Evolutionary conservation across 2,329 filamentous ascomycete genomes (phyloP), one percentile per base, ranked within the genome.

Genomic region (Sporothrix schenckii): DNA sequence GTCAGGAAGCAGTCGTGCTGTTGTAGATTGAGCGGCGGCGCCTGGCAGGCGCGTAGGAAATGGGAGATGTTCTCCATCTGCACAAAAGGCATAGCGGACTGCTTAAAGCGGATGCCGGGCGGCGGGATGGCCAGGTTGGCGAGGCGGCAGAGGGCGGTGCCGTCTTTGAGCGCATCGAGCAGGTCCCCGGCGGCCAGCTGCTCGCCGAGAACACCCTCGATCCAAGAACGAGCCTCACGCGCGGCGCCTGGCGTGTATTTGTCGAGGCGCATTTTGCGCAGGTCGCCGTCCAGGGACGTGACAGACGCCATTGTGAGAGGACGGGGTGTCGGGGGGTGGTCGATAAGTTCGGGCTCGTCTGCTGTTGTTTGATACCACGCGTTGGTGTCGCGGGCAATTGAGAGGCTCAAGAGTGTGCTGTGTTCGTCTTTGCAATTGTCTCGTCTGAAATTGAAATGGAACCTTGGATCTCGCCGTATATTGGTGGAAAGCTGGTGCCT

Each of bases 61-160:
- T 97, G 92, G 4, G 94, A 96, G 77, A 99, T 97, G 79, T 99
- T 99, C 80, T 99, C 95, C 94, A 98, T 98, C 81, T 99, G 95
- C 53, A 98, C 94, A 79, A 99, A 99, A 0, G 95, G 95, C 94
- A 98, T 98, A 53, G 89, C 82, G 0, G 94, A 97, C 78, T 91
- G 86, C 82, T 98, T 98, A 86, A 91, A 98, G 79, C 91, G 93
- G 81, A 97, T 87, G 44, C 91, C 91, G 0, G 92, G 92, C 19
- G 90, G 87, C 34, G 92, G 91, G 50, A 91, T 80, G 44, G 88
- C 91, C 70, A 94, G 85, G 78, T 97, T 98, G 76, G 92, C 87
- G 68, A 98, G 89, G 77, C 93, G 94, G 92, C 95, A 99, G 39
- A 99, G 86, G 44, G 91, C 91, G 52, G 94, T 91, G 68, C 95